Conservation (phyloP, 495 filamentous ascomycete species). For the Neurospora sp. region DNA sequence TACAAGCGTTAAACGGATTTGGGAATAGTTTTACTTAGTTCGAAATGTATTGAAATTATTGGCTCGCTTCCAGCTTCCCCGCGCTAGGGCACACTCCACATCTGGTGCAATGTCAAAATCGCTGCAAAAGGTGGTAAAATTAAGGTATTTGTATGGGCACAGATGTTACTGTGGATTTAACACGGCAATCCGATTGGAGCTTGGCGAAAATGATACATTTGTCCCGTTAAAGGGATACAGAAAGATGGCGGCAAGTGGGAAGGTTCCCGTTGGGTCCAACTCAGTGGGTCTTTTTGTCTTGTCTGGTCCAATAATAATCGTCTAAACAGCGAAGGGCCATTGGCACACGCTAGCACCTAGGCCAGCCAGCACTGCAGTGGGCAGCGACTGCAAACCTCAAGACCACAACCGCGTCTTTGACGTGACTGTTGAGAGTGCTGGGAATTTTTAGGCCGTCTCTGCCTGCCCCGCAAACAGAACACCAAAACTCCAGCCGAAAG, state of each 20-base stretch:
- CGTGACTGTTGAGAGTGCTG: neutral
- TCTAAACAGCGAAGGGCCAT: neutral
- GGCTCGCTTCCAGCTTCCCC: no score
- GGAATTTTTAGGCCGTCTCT: neutral
- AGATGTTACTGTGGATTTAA: no score
- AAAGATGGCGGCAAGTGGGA: neutral
- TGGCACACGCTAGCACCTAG: neutral
- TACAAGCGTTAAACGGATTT: no score
- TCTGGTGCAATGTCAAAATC: no score
- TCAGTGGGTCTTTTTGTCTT: no score
- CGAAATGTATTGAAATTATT: no score
- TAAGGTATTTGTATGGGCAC: no score
- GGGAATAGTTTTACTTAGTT: no score
- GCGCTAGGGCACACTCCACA: no score
- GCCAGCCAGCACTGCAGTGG: neutral
- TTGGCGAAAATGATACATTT: no score
- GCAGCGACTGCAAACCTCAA: neutral
- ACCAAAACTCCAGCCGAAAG: neutral
- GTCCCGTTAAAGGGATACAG: neutral
- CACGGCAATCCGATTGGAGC: no score
- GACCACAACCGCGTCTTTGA: neutral
- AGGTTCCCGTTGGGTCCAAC: neutral
- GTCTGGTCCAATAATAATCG: neutral
- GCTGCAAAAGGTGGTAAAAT: no score
- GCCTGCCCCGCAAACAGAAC: neutral